Conservation (phyloP, 805 yeast species). For the Cyberlindnera saturnus region DNA sequence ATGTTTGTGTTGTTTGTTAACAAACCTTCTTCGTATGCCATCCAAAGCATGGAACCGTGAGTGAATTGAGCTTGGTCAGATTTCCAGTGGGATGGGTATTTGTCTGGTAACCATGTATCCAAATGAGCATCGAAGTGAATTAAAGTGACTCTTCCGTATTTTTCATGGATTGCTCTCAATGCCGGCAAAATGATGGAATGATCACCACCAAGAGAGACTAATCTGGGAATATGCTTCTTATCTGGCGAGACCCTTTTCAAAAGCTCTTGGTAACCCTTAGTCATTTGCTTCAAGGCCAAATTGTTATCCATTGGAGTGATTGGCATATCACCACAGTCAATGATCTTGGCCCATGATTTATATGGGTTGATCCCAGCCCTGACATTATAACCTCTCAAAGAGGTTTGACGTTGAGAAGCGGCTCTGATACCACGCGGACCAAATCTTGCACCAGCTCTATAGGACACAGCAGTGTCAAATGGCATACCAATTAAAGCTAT, state of each 20-base stretch:
- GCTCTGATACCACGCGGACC: constrained; percentile 71
- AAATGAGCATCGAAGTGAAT: constrained; percentile 83
- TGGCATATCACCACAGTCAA: constrained; percentile 68
- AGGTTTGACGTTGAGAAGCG: constrained; percentile 66
- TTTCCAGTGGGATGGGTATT: constrained; percentile 60
- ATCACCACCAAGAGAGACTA: constrained; percentile 77
- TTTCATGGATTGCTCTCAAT: constrained; percentile 51
- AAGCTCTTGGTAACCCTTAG: constrained; percentile 50
- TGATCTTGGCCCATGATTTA: constrained; percentile 42
- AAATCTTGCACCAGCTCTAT: constrained; percentile 77
- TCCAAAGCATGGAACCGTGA: constrained; percentile 86
- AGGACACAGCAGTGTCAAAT: constrained; percentile 76
- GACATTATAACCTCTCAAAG: constrained; percentile 63
- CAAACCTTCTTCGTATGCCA: constrained; percentile 57
- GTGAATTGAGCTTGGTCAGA: constrained; percentile 53
- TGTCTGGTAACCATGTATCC: constrained; percentile 74
- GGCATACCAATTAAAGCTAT: constrained; percentile 76
- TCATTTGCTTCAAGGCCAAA: constrained; percentile 58
- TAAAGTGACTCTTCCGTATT: constrained; percentile 64
- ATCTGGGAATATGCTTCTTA: constrained; percentile 44
- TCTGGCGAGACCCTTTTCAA: constrained; percentile 26
- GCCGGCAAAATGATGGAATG: constrained; percentile 74
- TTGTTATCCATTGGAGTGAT: constrained; percentile 63
- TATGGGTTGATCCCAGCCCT: constrained; percentile 61
- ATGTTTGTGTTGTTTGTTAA: constrained; percentile 44